A percentile compares a stretch with the other conserved stretches of the same genome.
Evolutionary conservation across 148 eudicot genomes (phyloP).

Genomic region (Rhododendron kiyosumense): DNA sequence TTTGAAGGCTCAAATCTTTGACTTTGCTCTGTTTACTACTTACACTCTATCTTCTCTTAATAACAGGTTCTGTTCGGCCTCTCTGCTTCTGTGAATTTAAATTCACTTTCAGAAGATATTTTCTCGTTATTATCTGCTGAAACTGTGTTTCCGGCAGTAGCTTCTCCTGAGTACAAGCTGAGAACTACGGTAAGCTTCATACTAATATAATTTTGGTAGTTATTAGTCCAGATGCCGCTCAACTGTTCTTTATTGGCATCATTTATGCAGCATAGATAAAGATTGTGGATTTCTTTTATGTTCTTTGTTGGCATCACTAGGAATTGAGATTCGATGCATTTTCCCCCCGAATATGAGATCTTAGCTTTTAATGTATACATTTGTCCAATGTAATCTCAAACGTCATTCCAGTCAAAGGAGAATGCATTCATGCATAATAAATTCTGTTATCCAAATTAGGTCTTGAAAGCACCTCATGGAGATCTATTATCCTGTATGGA

Average conservation of each 20-base stretch:
- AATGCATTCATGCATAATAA: neutral
- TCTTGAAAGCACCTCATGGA: slow-evolving; percentile 90
- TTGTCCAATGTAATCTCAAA: neutral
- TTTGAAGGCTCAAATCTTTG: slow-evolving; percentile 1
- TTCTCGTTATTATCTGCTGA: slow-evolving; percentile 37
- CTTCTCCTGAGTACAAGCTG: slow-evolving; percentile 67
- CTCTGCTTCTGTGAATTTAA: slow-evolving; percentile 56
- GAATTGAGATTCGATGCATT: neutral
- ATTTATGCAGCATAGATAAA: neutral
- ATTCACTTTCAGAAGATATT: slow-evolving; percentile 62
- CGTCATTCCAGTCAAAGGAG: neutral
- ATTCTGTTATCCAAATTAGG: slow-evolving; percentile 27
- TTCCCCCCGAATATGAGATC: neutral
- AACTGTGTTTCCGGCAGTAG: slow-evolving; percentile 45
- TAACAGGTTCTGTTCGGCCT: slow-evolving; percentile 81
- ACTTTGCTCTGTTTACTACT: neutral
- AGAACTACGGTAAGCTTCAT: slow-evolving; percentile 65
- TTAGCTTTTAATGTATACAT: neutral
- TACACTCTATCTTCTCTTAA: neutral
- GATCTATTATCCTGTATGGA: slow-evolving; percentile 83
- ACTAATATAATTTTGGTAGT: slow-evolving; percentile 6
- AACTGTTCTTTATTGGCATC: neutral
- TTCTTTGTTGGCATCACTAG: neutral
- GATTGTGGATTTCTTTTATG: neutral
- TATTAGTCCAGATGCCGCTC: neutral